phyloP scores from a whole-genome alignment of 179 eudicot species.

The Silene vulgaris region DNA sequence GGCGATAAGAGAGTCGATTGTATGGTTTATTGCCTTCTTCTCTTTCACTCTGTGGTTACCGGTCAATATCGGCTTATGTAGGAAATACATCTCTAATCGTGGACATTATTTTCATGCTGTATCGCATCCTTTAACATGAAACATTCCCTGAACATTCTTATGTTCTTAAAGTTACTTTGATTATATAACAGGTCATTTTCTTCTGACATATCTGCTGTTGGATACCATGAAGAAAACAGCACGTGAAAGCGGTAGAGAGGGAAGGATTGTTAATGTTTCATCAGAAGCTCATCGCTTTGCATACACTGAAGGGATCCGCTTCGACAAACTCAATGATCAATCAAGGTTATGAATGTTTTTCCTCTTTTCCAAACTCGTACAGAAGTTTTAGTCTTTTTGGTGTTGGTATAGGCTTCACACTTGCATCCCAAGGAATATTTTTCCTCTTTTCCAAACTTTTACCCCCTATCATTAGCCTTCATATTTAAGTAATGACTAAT shows the following conservation, averaged over 20 bases:
- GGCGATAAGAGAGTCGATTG: slow-evolving; percentile 21
- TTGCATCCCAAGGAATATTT: not conserved
- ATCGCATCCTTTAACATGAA: not conserved
- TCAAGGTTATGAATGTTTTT: slow-evolving; percentile 40
- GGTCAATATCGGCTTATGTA: not conserved
- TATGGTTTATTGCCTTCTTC: not conserved
- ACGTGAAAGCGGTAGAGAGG: slow-evolving; percentile 47
- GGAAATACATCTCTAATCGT: slow-evolving; percentile 2
- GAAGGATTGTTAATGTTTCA: slow-evolving; percentile 81
- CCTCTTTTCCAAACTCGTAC: not conserved
- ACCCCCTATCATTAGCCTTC: not conserved
- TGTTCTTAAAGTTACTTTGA: not conserved
- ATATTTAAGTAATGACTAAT: not conserved
- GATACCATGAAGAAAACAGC: slow-evolving; percentile 76
- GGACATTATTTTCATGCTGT: not conserved
- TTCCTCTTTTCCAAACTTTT: not conserved
- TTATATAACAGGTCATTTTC: slow-evolving; percentile 70
- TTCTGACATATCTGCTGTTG: slow-evolving; percentile 60
- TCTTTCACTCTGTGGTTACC: not conserved
- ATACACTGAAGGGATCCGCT: slow-evolving; percentile 68
- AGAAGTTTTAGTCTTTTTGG: not conserved
- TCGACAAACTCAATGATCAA: slow-evolving; percentile 60
- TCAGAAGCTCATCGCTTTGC: slow-evolving; percentile 58
- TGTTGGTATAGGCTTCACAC: not conserved
- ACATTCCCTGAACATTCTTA: slow-evolving; percentile 11